Evolutionary conservation across 148 eudicot genomes (phyloP).

Genomic region (Vaccinium corymbosum): DNA sequence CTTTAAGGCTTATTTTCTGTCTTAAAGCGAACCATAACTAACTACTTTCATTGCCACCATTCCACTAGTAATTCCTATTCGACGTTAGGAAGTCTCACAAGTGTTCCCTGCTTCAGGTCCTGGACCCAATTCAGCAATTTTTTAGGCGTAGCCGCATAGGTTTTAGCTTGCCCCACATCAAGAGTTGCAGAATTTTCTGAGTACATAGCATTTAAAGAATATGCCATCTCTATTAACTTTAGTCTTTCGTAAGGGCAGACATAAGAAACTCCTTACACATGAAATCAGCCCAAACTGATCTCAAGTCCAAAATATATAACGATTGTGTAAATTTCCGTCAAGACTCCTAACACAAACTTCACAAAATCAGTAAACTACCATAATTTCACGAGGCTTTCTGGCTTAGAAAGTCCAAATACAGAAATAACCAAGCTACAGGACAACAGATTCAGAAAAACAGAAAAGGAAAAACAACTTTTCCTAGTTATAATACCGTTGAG

Average conservation of each 20-base stretch:
- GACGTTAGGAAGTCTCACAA: neutral
- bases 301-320: neutral
- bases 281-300: neutral
- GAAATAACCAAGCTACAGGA: neutral
- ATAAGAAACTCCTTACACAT: neutral
- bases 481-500: conserved; percentile 36
- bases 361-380: neutral
- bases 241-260: neutral
- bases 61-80: neutral
- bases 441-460: neutral
- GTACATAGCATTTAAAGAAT: neutral
- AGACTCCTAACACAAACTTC: neutral
- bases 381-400: neutral
- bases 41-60: neutral
- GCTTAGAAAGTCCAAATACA: neutral
- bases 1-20: neutral
- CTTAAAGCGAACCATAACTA: neutral
- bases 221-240: neutral
- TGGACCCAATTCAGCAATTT: neutral
- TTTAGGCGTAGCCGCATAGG: no score
- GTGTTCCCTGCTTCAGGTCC: neutral
- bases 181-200: neutral
- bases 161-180: neutral
- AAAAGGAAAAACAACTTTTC: neutral
- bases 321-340: neutral